A percentile compares a stretch with the other conserved stretches of the same genome.
Evolutionary conservation across 345 rosid species (phyloP).

Genomic region (Murraya paniculata): DNA sequence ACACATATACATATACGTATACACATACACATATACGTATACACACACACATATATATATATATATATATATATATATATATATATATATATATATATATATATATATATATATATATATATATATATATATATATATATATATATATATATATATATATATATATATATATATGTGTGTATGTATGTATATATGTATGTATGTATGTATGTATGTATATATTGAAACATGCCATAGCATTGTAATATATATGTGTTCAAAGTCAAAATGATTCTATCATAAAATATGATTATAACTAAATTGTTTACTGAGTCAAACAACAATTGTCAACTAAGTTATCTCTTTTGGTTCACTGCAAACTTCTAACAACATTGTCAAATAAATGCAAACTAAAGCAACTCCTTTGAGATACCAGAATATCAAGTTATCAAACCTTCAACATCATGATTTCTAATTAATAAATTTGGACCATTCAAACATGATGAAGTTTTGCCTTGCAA

Average conservation of each 20-base stretch:
- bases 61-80: too few species aligned
- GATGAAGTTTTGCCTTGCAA: constrained; percentile 6
- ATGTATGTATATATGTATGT: too few species aligned
- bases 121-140: too few species aligned
- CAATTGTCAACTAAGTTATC: not conserved
- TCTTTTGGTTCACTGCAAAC: not conserved
- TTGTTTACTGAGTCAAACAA: not conserved
- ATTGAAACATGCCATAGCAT: too few species aligned
- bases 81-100: too few species aligned
- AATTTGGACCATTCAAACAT: not conserved
- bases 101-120: too few species aligned
- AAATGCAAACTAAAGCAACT: not conserved
- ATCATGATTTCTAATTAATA: not conserved
- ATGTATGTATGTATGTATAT: too few species aligned
- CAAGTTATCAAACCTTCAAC: not conserved
- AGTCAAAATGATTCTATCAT: not conserved
- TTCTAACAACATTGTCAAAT: not conserved
- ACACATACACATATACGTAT: too few species aligned
- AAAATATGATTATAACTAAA: not conserved
- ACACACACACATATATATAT: too few species aligned
- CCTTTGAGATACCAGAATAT: not conserved
- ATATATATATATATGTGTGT: too few species aligned
- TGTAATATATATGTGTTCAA: not conserved
- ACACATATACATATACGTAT: too few species aligned
- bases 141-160: too few species aligned